Percentiles rank a stretch among this genome's conserved stretches.
Evolutionary conservation across 2,329 filamentous ascomycete genomes (phyloP).

Genomic region (Blumeriella jaapii): DNA sequence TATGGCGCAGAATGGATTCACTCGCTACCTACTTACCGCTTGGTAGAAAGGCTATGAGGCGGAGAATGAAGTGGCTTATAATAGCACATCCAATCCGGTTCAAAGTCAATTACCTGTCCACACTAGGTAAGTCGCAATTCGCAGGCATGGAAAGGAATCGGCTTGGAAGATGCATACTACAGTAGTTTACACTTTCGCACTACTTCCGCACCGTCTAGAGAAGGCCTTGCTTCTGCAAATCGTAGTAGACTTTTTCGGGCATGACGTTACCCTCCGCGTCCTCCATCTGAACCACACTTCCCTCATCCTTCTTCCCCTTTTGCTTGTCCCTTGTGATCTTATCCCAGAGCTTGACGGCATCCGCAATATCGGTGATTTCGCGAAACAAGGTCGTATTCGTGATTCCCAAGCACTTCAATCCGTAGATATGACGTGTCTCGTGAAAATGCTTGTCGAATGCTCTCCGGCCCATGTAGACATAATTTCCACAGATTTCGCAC

Average conservation of each 20-base stretch:
- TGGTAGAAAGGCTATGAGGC: no score
- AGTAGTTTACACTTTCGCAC: conserved; percentile 7
- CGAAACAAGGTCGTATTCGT: conserved; percentile 83
- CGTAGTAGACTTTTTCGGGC: conserved; percentile 96
- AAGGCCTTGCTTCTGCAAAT: conserved; percentile 85
- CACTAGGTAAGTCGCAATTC: no score
- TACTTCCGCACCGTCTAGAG: conserved; percentile 34
- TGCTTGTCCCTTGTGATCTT: conserved; percentile 84
- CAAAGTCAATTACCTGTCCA: no score
- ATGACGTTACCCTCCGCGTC: conserved; percentile 96
- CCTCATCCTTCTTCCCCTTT: conserved; percentile 62
- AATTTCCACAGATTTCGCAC: conserved; percentile 96
- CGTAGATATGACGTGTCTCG: conserved; percentile 85
- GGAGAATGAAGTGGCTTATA: no score
- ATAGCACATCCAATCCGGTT: not conserved
- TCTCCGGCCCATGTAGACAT: conserved; percentile 93
- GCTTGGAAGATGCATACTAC: conserved; percentile 7
- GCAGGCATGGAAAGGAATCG: no score
- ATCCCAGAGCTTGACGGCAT: conserved; percentile 81
- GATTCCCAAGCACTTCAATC: conserved; percentile 86
- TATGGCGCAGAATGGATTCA: no score
- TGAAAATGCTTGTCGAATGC: conserved; percentile 99
- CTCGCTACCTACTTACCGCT: no score
- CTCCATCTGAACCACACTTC: conserved; percentile 95
- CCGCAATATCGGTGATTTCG: conserved; percentile 86